Percentiles rank a stretch among this genome's conserved stretches.
phyloP scores from a whole-genome alignment of 208 protist species.

The Perkinsela sp. region DNA sequence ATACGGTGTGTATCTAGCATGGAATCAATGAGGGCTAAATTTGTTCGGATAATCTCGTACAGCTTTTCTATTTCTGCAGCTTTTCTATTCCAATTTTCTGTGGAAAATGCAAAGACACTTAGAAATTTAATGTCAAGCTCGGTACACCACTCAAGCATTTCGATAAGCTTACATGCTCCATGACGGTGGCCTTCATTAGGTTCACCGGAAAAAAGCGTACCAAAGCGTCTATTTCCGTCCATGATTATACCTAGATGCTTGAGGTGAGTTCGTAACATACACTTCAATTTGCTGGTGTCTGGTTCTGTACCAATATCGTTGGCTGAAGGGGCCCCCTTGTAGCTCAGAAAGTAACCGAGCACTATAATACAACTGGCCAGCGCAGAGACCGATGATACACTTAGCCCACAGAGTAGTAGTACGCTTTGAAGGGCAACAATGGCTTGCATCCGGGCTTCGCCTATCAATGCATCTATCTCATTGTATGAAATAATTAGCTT shows the following conservation, averaged over 20 bases:
- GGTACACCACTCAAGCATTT: conserved; percentile 29
- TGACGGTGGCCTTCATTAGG: conserved; percentile 18
- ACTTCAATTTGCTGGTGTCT: too few relatives aligned
- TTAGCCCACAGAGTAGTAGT: too few relatives aligned
- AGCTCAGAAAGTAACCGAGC: too few relatives aligned
- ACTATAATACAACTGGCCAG: too few relatives aligned
- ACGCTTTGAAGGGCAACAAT: too few relatives aligned
- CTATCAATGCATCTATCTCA: too few relatives aligned
- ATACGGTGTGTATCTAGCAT: conserved; percentile 20
- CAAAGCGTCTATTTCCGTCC: conserved; percentile 58
- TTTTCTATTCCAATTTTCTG: conserved; percentile 47
- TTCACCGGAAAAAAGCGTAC: conserved; percentile 3
- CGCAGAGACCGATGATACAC: too few relatives aligned
- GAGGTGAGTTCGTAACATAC: too few relatives aligned
- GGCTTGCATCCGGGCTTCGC: too few relatives aligned
- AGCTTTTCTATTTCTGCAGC: conserved; percentile 34
- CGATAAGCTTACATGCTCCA: conserved; percentile 42
- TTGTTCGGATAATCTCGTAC: conserved; percentile 43
- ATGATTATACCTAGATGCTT: conserved; percentile 57
- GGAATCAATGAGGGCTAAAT: conserved; percentile 27
- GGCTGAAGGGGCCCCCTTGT: too few relatives aligned
- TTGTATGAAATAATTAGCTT: too few relatives aligned
- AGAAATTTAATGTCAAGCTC: conserved; percentile 26
- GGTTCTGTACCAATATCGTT: too few relatives aligned
- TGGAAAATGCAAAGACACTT: conserved; percentile 62